Evolutionary conservation across 306 rosid species (phyloP).

Genomic region (Vigna trinervia): DNA sequence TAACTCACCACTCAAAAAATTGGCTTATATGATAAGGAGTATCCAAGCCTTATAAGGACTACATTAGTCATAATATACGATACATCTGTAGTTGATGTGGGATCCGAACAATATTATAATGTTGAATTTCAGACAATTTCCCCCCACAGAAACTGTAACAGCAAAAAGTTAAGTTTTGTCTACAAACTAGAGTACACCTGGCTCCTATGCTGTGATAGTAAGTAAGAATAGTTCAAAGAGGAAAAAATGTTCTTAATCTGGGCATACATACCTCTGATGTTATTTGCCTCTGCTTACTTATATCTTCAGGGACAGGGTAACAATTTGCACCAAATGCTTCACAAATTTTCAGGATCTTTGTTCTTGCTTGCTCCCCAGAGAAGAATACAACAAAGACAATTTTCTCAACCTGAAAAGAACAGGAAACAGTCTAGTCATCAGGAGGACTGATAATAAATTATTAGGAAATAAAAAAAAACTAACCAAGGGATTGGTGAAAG

Average conservation of each 20-base stretch:
- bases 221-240: background rate
- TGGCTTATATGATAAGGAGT: background rate
- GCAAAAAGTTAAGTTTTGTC: constrained; percentile 8
- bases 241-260: constrained; percentile 37
- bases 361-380: constrained; percentile 89
- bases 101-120: background rate
- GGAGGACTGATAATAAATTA: constrained; percentile 13
- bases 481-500: constrained; percentile 1
- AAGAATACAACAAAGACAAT: constrained; percentile 83
- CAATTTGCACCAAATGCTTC: constrained; percentile 93
- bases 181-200: background rate
- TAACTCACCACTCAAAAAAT: background rate
- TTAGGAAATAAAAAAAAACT: constrained; percentile 14
- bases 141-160: constrained; percentile 14
- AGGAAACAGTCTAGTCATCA: constrained; percentile 16
- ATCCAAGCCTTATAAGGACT: background rate
- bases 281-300: constrained; percentile 81
- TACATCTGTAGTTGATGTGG: background rate
- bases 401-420: constrained; percentile 76
- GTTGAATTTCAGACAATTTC: constrained; percentile 1
- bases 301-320: constrained; percentile 90
- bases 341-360: constrained; percentile 85
- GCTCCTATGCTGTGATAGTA: background rate
- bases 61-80: background rate
- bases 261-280: constrained; percentile 72